phyloP scores from a whole-genome alignment of 78 protist genomes.

The Speleostelium caveatum region DNA sequence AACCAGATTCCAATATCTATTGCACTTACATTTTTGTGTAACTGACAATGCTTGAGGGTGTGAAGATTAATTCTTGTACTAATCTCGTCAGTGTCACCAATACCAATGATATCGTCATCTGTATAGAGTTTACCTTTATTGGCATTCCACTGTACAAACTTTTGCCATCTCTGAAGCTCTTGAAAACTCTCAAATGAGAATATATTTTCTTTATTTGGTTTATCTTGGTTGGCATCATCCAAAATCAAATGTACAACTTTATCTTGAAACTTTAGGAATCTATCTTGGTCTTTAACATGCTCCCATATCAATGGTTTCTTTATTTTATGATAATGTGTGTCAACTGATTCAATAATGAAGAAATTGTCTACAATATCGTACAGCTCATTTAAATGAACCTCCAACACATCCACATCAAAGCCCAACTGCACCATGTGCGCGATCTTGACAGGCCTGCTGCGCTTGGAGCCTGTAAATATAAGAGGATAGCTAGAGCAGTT shows the following conservation, averaged over 20 bases:
- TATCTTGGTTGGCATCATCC: constrained; percentile 1
- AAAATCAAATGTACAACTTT: constrained; percentile 3
- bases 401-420: constrained; percentile 13
- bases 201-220: background rate
- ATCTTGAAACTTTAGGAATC: background rate
- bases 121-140: background rate
- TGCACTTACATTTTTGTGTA: background rate
- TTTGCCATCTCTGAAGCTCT: constrained; percentile 11
- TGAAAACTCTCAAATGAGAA: background rate
- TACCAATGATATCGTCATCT: constrained; percentile 7
- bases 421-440: constrained; percentile 13
- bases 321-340: constrained; percentile 2
- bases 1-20: constrained; percentile 9
- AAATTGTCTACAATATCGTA: constrained; percentile 15
- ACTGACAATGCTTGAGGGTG: background rate
- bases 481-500: background rate
- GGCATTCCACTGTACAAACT: constrained; percentile 15
- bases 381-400: constrained; percentile 8
- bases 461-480: background rate
- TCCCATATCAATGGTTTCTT: constrained; percentile 26
- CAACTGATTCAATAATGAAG: background rate
- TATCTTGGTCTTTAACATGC: constrained; percentile 12
- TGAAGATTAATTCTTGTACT: constrained; percentile 11
- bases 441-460: background rate
- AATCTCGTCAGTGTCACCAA: constrained; percentile 15